Evolutionary conservation across 2,329 filamentous ascomycete genomes (phyloP).

Genomic region (Chaetomium globosum): DNA sequence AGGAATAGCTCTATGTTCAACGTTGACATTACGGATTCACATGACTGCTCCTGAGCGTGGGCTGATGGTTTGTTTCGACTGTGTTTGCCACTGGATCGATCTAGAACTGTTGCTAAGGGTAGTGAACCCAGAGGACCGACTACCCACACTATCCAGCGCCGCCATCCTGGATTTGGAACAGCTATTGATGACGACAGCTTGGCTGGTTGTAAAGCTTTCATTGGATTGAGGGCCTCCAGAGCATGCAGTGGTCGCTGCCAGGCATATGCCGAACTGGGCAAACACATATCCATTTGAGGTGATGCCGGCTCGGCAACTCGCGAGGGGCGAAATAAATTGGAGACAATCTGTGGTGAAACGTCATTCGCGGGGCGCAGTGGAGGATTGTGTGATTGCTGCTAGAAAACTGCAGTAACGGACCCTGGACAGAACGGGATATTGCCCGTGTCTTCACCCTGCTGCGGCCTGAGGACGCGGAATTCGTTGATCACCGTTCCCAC

Average conservation of each 20-base stretch:
- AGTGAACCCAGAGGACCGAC: too few species aligned
- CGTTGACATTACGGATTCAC: too few species aligned
- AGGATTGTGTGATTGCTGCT: background rate
- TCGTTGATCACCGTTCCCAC: background rate
- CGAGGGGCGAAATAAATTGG: background rate
- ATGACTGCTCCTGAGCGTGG: too few species aligned
- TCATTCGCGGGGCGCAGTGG: background rate
- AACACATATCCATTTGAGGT: background rate
- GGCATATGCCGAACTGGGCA: background rate
- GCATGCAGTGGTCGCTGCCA: background rate
- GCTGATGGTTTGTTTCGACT: too few species aligned
- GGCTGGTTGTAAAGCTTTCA: background rate
- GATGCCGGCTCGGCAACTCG: background rate
- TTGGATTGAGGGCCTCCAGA: background rate
- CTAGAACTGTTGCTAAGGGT: too few species aligned
- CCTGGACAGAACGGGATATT: background rate
- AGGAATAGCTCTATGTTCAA: too few species aligned
- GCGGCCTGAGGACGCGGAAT: background rate
- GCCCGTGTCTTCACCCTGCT: background rate
- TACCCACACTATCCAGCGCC: too few species aligned
- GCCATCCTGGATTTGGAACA: background rate
- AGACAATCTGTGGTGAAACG: conserved; percentile 1
- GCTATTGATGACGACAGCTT: background rate
- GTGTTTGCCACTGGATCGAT: too few species aligned
- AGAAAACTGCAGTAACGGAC: background rate